Evolutionary conservation across 2,329 filamentous ascomycete genomes (phyloP).

Genomic region (Alternaria longipes): DNA sequence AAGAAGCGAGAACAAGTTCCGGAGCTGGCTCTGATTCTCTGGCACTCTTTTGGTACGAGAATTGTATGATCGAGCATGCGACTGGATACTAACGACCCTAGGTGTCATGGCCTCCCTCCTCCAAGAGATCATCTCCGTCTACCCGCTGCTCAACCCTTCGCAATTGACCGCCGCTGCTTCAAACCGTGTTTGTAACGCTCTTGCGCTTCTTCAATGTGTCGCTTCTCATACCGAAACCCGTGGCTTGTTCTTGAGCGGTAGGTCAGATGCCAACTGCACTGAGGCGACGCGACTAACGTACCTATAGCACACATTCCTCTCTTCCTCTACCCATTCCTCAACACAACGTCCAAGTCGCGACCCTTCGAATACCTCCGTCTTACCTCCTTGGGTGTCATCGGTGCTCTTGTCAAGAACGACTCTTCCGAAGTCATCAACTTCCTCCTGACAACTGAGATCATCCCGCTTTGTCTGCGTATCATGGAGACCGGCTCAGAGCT

Average conservation of each 20-base stretch:
- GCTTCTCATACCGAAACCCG: conserved; percentile 97
- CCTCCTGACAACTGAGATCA: conserved; percentile 96
- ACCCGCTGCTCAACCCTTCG: conserved; percentile 93
- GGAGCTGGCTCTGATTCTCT: conserved; percentile 92
- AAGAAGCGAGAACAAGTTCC: conserved; percentile 99
- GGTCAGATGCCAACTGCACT: not conserved
- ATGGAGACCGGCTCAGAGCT: conserved; percentile 99
- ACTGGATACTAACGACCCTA: conserved; percentile 52
- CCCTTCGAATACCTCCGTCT: conserved; percentile 97
- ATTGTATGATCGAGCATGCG: too few species aligned
- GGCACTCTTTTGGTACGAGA: conserved; percentile 91
- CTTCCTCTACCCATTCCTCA: conserved; percentile 97
- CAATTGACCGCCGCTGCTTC: conserved; percentile 97
- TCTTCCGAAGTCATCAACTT: conserved; percentile 99
- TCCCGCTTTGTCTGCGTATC: conserved; percentile 94
- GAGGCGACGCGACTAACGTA: conserved; percentile 23
- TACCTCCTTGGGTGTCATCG: conserved; percentile 95
- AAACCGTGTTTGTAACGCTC: conserved; percentile 95
- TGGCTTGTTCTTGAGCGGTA: conserved; percentile 91
- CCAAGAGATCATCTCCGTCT: conserved; percentile 98
- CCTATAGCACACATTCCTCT: conserved; percentile 88
- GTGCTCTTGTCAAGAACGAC: conserved; percentile 97
- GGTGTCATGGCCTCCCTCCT: conserved; percentile 98
- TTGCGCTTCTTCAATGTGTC: conserved; percentile 94
- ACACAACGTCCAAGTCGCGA: conserved; percentile 97